Base-by-base conservation (phyloP, 176 grass and related monocot genomes). In the Musa troglodytarum region DNA sequence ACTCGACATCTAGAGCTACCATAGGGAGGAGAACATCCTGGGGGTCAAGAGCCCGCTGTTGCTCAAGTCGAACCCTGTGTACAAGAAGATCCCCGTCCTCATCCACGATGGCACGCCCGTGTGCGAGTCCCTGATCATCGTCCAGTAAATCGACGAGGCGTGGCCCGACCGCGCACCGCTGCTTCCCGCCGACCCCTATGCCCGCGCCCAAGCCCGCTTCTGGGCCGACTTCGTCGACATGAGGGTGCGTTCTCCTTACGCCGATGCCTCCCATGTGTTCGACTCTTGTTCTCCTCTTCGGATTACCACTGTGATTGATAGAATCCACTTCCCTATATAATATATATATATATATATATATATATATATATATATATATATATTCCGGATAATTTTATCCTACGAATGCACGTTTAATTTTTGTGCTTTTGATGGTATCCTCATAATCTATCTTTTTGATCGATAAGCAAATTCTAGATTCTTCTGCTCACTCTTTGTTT, bases 11-110 rank as follows among this genome's bases (percentile, higher is more conserved):
- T 0, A 22, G 0, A 22, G 22, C 22, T 22, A 22, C 22, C 22
- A 80, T 43, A 77, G 82, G 71, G 86, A 92, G 72, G 59, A 78
- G 12, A 77, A 92, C 69, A 21, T 53, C 62, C 67, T 87, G 76
- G 64, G 66, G 24, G 61, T 61, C 62, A 92, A 96, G 89, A 86
- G 22, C 22, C 22, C 22, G 22, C 22, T 22, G 22, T 0, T 22
- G 22, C 22, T 22, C 22, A 0, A 22, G 22, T 22, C 0, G 0
- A 22, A 22, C 22, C 22, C 22, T 0, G 22, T 22, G 22, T 22
- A 90, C 74, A 90, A 90, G 85, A 89, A 88, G 78, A 76, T 94
- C 77, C 91, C 91, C 0, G 85, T 90, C 1, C 85, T 94, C 22
- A 63, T 94, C 61, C 87, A 90, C 80, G 74, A 51, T 14, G 91